Conservation (phyloP, 2,329 filamentous ascomycete species). For the Monosporascus ibericus region DNA sequence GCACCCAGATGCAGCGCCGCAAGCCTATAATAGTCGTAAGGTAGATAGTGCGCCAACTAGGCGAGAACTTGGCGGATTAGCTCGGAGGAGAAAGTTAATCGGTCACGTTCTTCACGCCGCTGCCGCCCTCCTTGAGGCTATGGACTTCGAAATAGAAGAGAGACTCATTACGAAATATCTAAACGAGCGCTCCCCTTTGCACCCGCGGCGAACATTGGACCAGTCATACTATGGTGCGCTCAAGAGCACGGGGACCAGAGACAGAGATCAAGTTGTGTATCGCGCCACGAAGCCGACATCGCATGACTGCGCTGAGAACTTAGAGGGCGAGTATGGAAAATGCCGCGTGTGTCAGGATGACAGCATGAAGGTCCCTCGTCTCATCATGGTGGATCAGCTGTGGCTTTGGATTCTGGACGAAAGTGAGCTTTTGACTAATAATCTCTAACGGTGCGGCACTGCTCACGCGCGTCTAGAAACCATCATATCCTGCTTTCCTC, state of each 20-base stretch:
- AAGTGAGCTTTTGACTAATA: background rate
- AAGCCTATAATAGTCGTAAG: background rate
- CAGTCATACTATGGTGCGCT: slow-evolving; percentile 24
- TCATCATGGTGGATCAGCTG: slow-evolving; percentile 11
- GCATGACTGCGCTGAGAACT: background rate
- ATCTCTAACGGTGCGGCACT: too few relatives aligned
- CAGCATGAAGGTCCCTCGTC: slow-evolving; percentile 1
- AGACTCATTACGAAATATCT: slow-evolving; percentile 6
- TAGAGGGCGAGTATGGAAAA: background rate
- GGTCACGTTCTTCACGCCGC: background rate
- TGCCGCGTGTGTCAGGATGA: slow-evolving; percentile 1
- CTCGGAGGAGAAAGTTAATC: background rate
- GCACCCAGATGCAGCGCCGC: background rate
- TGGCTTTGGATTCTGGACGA: slow-evolving; percentile 10
- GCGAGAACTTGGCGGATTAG: too few relatives aligned
- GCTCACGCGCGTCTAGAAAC: slow-evolving; percentile 20
- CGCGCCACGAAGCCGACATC: slow-evolving; percentile 2
- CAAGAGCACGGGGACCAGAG: slow-evolving; percentile 19
- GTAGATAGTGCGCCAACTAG: too few relatives aligned
- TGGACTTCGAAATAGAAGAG: background rate
- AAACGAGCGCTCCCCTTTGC: slow-evolving; percentile 10
- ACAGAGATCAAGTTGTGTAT: slow-evolving; percentile 13
- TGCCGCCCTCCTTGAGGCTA: background rate
- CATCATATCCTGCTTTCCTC: slow-evolving; percentile 30
- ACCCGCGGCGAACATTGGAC: slow-evolving; percentile 23